These are phyloP conservation scores for Brassica balearica DNA, from an alignment of 441 rosid species.

Conservation along the genomic window DNA sequence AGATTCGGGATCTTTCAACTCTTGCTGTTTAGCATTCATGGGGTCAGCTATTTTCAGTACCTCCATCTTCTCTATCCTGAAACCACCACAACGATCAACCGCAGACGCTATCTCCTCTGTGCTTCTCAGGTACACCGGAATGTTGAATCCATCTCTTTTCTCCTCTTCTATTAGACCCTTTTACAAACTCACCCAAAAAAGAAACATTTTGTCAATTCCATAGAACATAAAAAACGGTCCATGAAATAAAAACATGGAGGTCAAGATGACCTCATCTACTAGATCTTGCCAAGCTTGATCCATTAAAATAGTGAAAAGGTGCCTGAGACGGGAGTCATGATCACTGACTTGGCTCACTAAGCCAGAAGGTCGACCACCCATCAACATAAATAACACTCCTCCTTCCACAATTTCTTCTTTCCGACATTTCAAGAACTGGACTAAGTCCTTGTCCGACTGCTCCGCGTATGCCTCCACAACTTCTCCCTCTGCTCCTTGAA, in stretches of 20 bases:
- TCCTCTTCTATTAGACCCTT: constrained; percentile 58
- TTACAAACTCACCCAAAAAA: neutral
- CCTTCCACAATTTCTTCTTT: constrained; percentile 55
- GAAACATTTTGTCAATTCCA: neutral
- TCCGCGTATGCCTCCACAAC: constrained; percentile 55
- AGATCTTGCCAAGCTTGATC: constrained; percentile 63
- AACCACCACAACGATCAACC: constrained; percentile 52
- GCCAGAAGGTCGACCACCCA: constrained; percentile 56
- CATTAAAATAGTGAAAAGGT: constrained; percentile 52
- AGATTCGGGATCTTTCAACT: constrained; percentile 50
- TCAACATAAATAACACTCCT: constrained; percentile 55
- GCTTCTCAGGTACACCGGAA: constrained; percentile 59
- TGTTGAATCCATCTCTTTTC: constrained; percentile 57
- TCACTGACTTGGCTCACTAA: constrained; percentile 46
- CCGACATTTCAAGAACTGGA: constrained; percentile 53
- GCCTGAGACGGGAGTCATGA: constrained; percentile 46
- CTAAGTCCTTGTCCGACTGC: constrained; percentile 54
- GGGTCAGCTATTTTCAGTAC: constrained; percentile 48
- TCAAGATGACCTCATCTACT: constrained; percentile 47
- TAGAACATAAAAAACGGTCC: neutral
- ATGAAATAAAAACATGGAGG: neutral
- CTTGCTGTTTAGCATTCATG: constrained; percentile 47
- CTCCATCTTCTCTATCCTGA: constrained; percentile 50
- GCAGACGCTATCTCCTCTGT: constrained; percentile 52
- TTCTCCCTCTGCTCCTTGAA: constrained; percentile 52